Conservation (phyloP, 2,329 filamentous ascomycete genomes). For the Colletotrichum truncatum region DNA sequence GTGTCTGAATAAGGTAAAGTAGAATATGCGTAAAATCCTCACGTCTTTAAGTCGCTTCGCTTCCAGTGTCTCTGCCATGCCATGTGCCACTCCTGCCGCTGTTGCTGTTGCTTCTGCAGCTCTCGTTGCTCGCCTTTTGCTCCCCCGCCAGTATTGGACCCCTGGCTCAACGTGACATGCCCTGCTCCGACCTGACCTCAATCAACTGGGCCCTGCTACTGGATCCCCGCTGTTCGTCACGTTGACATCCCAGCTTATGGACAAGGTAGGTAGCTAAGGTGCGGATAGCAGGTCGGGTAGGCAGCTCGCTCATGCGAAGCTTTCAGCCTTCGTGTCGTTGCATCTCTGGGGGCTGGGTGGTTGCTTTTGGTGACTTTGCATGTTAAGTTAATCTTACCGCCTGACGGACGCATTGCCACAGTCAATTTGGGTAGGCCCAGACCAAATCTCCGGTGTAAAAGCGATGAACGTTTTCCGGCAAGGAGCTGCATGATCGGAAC, state of each 20-base stretch:
- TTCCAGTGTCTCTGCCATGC: neutral
- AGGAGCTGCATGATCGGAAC: slow-evolving; percentile 23
- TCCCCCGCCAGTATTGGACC: slow-evolving; percentile 18
- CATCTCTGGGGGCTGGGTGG: neutral
- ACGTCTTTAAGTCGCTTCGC: neutral
- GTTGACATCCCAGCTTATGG: slow-evolving; percentile 25
- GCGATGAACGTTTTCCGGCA: slow-evolving; percentile 18
- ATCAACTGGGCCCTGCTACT: slow-evolving; percentile 2
- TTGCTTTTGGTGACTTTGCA: neutral
- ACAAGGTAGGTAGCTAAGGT: neutral
- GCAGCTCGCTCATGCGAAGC: slow-evolving; percentile 1
- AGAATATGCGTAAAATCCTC: too few relatives aligned
- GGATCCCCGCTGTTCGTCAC: slow-evolving; percentile 24
- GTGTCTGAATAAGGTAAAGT: too few relatives aligned
- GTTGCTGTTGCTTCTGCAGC: neutral
- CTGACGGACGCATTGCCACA: slow-evolving; percentile 12
- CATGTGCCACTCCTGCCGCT: neutral
- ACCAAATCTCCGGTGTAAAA: slow-evolving; percentile 26
- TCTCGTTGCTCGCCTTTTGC: neutral
- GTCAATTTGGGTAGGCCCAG: slow-evolving; percentile 4
- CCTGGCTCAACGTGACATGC: slow-evolving; percentile 5
- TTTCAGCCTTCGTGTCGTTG: neutral
- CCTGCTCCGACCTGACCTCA: neutral
- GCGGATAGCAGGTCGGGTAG: slow-evolving; percentile 4
- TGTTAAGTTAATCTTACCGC: slow-evolving; percentile 9